Evolutionary conservation across 495 filamentous ascomycete species (phyloP).

Genomic region (Tuber umbilicatum): DNA sequence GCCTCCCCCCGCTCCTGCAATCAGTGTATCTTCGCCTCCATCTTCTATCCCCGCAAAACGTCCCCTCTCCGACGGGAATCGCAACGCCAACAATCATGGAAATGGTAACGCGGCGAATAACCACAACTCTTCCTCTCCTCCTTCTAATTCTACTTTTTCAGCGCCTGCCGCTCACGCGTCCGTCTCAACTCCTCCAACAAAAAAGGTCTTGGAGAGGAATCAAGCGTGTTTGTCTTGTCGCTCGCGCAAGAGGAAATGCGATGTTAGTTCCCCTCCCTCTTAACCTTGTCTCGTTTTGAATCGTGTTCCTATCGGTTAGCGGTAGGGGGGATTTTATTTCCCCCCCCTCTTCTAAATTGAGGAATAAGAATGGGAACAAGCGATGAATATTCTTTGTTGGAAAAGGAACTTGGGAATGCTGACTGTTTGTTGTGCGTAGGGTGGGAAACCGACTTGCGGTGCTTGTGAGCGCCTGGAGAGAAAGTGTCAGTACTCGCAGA

Average conservation of each 20-base stretch:
- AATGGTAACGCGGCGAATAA: conserved; percentile 13
- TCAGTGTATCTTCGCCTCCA: conserved; percentile 23
- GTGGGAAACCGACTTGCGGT: conserved; percentile 38
- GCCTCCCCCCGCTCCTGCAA: conserved; percentile 19
- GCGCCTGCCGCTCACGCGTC: conserved; percentile 10
- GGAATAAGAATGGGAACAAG: background rate
- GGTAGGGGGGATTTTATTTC: too few relatives aligned
- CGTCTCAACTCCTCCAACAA: conserved; percentile 31
- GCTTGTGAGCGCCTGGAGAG: conserved; percentile 39
- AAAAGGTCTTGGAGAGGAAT: conserved; percentile 40
- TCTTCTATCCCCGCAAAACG: conserved; percentile 32
- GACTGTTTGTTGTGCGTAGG: conserved; percentile 18
- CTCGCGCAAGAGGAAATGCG: conserved; percentile 38
- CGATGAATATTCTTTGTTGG: conserved; percentile 6
- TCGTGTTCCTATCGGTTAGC: background rate
- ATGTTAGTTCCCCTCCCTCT: conserved; percentile 28
- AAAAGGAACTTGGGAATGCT: conserved; percentile 10
- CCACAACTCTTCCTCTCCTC: conserved; percentile 18
- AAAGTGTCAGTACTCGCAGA: conserved; percentile 32
- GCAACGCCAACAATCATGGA: conserved; percentile 8
- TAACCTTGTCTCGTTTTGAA: background rate
- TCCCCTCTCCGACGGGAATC: conserved; percentile 23
- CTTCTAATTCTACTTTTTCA: conserved; percentile 13
- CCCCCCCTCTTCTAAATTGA: background rate
- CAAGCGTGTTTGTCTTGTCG: conserved; percentile 40